Conservation (phyloP, 345 rosid species). For the Lepidium didymum region DNA sequence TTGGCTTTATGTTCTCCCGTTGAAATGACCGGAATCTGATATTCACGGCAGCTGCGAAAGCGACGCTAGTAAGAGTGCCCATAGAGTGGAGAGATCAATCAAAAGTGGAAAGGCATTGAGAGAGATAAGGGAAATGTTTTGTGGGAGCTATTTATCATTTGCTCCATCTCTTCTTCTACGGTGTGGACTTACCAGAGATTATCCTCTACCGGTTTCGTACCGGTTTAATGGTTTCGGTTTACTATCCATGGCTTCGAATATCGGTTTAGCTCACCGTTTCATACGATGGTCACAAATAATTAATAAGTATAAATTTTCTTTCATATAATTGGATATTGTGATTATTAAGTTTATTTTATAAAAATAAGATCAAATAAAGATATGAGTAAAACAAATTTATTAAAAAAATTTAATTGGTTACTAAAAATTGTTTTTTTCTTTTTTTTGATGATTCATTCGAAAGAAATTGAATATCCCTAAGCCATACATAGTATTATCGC, state of each 20-base stretch:
- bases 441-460: too few species aligned
- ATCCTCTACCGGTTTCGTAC: neutral
- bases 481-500: too few species aligned
- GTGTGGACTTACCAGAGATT: neutral
- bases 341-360: too few species aligned
- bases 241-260: neutral
- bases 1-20: conserved; percentile 16
- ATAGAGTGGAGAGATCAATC: conserved; percentile 25
- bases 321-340: too few species aligned
- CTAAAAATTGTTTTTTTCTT: too few species aligned
- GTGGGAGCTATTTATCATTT: neutral
- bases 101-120: neutral
- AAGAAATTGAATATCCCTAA: too few species aligned
- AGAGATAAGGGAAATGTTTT: neutral
- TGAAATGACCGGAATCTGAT: conserved; percentile 32
- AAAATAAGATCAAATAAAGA: too few species aligned
- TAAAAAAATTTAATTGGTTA: too few species aligned
- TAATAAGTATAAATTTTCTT: too few species aligned
- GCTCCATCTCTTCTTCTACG: neutral
- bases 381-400: too few species aligned
- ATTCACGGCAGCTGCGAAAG: conserved; percentile 35
- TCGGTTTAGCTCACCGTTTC: neutral
- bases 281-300: too few species aligned
- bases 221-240: neutral
- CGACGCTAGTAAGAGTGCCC: conserved; percentile 61